A percentile compares a stretch with the other conserved stretches of the same genome.
Evolutionary conservation across 441 rosid species (phyloP).

Genomic region (Populus hybrid): DNA sequence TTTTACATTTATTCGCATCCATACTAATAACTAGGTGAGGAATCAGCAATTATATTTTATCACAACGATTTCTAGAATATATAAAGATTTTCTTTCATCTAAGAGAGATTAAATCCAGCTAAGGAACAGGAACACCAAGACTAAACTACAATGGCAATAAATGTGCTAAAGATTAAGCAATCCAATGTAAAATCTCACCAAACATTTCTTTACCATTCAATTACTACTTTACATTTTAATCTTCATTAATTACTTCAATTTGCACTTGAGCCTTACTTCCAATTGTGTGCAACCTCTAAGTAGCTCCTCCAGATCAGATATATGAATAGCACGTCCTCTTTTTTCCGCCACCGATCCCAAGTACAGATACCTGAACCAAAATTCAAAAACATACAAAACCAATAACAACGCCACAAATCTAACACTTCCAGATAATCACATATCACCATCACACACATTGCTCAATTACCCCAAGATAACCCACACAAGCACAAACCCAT

Average conservation of each 20-base stretch:
- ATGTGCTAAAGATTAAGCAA: neutral
- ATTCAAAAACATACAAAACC: slow-evolving; percentile 18
- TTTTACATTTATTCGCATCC: neutral
- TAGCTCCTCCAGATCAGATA: slow-evolving; percentile 73
- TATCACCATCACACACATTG: neutral
- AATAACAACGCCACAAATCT: slow-evolving; percentile 15
- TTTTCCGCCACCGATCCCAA: slow-evolving; percentile 85
- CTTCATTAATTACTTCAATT: neutral
- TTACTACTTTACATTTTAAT: neutral
- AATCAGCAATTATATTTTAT: neutral
- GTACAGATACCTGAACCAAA: slow-evolving; percentile 56
- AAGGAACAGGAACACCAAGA: neutral
- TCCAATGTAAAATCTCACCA: neutral
- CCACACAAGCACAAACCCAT: neutral
- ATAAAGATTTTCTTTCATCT: neutral
- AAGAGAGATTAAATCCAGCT: neutral
- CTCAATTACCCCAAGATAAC: neutral
- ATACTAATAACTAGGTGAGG: neutral
- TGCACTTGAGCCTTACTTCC: slow-evolving; percentile 60
- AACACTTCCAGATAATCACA: neutral
- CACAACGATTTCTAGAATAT: neutral
- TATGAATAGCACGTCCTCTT: slow-evolving; percentile 61
- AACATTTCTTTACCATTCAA: neutral
- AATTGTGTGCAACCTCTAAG: slow-evolving; percentile 68
- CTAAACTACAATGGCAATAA: neutral